These are phyloP conservation scores for Brassica nigra DNA, from an alignment of 345 rosid genomes.

Conservation along the genomic window DNA sequence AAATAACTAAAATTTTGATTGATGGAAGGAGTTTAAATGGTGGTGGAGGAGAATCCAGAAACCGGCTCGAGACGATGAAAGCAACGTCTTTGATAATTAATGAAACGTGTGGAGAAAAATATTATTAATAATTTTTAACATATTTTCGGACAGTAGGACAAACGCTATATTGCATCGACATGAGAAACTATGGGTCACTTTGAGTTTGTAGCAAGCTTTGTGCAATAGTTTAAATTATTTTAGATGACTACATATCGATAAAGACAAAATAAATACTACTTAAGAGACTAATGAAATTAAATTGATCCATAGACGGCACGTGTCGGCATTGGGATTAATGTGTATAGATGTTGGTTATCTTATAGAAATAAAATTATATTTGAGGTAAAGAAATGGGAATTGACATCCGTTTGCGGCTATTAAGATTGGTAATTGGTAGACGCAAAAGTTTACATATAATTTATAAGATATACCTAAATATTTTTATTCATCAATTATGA, in stretches of 20 bases:
- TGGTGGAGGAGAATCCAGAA: conserved; percentile 36
- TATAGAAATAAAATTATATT: not conserved
- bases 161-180: conserved; percentile 12
- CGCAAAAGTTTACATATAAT: not conserved
- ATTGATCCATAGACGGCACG: not conserved
- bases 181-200: conserved; percentile 23
- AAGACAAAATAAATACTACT: not conserved
- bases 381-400: not conserved
- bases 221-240: conserved; percentile 22
- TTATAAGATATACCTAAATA: too few species aligned
- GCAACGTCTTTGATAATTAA: conserved; percentile 24
- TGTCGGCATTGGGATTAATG: not conserved
- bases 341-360: not conserved
- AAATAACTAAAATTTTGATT: conserved; percentile 5
- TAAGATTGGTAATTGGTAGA: not conserved
- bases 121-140: not conserved
- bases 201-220: conserved; percentile 29
- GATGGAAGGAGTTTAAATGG: conserved; percentile 25
- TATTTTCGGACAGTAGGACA: not conserved
- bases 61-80: conserved; percentile 35
- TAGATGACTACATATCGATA: conserved; percentile 25
- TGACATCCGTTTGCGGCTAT: conserved; percentile 5
- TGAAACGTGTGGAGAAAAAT: conserved; percentile 34
- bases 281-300: too few species aligned
- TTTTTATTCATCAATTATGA: not conserved